phyloP scores from a whole-genome alignment of 2,329 filamentous ascomycete genomes.

The Myriosclerotinia curreyana region DNA sequence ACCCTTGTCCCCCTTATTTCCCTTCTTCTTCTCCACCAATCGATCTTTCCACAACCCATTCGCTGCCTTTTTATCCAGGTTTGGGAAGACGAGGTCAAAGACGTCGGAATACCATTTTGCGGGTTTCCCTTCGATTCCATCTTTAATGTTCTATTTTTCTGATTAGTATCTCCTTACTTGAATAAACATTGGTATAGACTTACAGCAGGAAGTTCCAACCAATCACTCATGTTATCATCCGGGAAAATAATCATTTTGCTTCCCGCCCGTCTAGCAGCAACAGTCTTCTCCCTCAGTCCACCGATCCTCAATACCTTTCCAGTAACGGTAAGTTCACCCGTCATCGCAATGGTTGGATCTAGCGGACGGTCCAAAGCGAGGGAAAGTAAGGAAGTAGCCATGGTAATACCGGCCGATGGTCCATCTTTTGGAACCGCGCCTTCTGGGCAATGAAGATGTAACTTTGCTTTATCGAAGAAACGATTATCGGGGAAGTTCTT shows the following conservation, averaged over 20 bases:
- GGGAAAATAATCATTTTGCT: slow-evolving; percentile 95
- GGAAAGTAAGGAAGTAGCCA: slow-evolving; percentile 90
- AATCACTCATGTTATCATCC: slow-evolving; percentile 91
- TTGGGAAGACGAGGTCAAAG: slow-evolving; percentile 84
- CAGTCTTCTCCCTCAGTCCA: slow-evolving; percentile 92
- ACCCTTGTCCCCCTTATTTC: slow-evolving; percentile 28
- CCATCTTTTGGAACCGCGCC: slow-evolving; percentile 95
- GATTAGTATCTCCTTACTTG: slow-evolving; percentile 25
- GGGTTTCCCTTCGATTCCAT: slow-evolving; percentile 86
- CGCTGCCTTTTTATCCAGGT: slow-evolving; percentile 69
- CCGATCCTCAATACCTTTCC: slow-evolving; percentile 96
- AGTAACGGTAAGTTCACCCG: slow-evolving; percentile 92
- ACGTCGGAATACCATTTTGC: slow-evolving; percentile 94
- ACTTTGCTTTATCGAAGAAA: slow-evolving; percentile 93
- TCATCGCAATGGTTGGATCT: slow-evolving; percentile 91
- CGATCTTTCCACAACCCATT: slow-evolving; percentile 57
- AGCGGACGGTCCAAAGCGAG: slow-evolving; percentile 76
- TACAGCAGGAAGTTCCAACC: slow-evolving; percentile 95
- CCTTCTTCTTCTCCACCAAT: slow-evolving; percentile 37
- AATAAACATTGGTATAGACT: slow-evolving; percentile 41
- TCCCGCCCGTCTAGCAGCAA: slow-evolving; percentile 86
- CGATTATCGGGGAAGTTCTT: slow-evolving; percentile 82
- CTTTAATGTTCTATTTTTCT: slow-evolving; percentile 82
- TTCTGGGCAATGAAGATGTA: slow-evolving; percentile 95
- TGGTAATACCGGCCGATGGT: slow-evolving; percentile 90